phyloP scores from a whole-genome alignment of 129 eudicot genomes.

The Escallonia rubra region DNA sequence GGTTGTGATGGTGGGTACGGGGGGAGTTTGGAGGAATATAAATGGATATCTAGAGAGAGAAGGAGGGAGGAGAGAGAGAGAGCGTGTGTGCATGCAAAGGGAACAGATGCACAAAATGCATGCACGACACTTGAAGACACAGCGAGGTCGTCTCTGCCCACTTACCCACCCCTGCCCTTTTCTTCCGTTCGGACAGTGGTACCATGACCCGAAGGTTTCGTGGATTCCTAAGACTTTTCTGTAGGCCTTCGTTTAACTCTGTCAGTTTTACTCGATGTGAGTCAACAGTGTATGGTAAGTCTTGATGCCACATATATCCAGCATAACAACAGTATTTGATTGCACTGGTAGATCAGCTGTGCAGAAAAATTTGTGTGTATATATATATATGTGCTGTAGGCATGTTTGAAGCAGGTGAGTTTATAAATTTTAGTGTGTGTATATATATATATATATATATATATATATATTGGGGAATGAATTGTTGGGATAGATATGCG shows the following conservation, averaged over 20 bases:
- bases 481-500: no score
- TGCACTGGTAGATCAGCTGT: neutral
- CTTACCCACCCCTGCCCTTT: neutral
- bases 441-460: no score
- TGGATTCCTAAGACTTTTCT: no score
- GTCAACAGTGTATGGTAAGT: neutral
- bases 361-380: no score
- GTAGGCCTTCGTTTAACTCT: neutral
- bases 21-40: neutral
- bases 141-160: slow-evolving; percentile 2
- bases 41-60: slow-evolving; percentile 10
- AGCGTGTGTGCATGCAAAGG: slow-evolving; percentile 22
- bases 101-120: slow-evolving; percentile 42
- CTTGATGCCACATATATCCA: neutral
- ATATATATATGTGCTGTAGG: neutral
- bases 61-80: slow-evolving; percentile 23
- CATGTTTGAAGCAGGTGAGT: no score
- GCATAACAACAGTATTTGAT: neutral
- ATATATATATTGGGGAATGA: no score
- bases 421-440: no score
- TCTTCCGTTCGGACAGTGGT: neutral
- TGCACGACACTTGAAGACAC: slow-evolving; percentile 51
- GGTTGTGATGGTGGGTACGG: neutral
- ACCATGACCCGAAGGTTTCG: neutral
- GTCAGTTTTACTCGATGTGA: neutral